Evolutionary conservation across 345 rosid species (phyloP).

Genomic region (Isatis tinctoria): DNA sequence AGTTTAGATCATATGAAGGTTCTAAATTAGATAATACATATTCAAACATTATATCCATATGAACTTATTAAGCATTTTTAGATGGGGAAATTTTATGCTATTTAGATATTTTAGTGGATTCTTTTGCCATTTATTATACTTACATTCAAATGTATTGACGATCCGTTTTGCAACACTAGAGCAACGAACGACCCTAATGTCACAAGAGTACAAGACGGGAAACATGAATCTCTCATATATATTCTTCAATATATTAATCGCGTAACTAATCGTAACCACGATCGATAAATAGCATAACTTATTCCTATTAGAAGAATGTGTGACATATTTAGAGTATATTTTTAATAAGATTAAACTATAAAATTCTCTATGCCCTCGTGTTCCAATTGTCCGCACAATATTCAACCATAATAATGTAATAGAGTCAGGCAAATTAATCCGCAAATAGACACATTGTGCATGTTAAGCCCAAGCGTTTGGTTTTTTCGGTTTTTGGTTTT

Average conservation of each 20-base stretch:
- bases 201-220: not conserved
- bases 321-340: not conserved
- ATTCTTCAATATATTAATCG: not conserved
- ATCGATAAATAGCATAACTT: not conserved
- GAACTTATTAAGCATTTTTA: not conserved
- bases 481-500: too few relatives aligned
- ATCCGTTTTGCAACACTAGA: not conserved
- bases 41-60: not conserved
- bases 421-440: not conserved
- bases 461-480: conserved; percentile 18
- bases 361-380: not conserved
- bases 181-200: not conserved
- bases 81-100: not conserved
- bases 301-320: not conserved
- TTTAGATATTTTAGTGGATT: not conserved
- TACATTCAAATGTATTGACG: not conserved
- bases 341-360: not conserved
- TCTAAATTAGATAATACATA: too few relatives aligned
- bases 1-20: not conserved
- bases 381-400: not conserved
- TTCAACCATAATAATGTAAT: not conserved
- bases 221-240: not conserved
- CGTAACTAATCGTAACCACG: not conserved
- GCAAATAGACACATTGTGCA: conserved; percentile 1
- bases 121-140: not conserved